Base-by-base conservation (phyloP, 23 red algal genomes). In the Gracilaria caudata region DNA sequence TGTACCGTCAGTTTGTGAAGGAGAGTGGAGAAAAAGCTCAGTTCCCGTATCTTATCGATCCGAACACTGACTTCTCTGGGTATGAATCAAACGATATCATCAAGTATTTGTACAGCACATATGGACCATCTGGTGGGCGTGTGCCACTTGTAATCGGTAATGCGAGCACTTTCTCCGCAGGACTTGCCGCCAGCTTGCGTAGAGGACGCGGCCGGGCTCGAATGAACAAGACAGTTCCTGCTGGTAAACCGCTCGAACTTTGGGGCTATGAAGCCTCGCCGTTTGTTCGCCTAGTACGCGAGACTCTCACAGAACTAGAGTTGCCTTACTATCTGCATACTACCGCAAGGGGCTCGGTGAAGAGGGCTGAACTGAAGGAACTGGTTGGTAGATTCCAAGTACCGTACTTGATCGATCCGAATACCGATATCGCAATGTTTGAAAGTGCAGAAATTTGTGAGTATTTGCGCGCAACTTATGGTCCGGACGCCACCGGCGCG, bases 51-150 rank as follows among this genome's bases (percentile, higher is more conserved):
- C 61, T 98, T 4, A 56, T 86, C 11, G 96, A 98, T 35, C 85
- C 92, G 19, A 98, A 98, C 71, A 98, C 96, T 4, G 93, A 83
- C 39, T 98, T 93, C 46, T 66, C 86, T 21, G 88, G 70, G 7
- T 98, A 95, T 55, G 96, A 98, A 53, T 91, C 84, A 30, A 83
- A 93, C 51, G 96, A 92, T 51, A 98, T 98, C 58, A 86, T 98
- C 35, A 34, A 59, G 51, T 98, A 98, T 54, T 59, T 98, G 21
- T 98, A 89, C 61, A 41, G 90, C 51, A 98, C 96, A 6, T 98
- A 98, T 51, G 95, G 92, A 35, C 82, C 82, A n/a, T 43, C 77
- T 9, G 64, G 73, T 47, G 92, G 73, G 17, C 65, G 64, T 21
- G 83, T 98, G 14, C 95, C 96, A 12, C 45, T 93, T 49, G 80